Conservation (phyloP, 345 rosid genomes). For the Dovyalis caffra region DNA sequence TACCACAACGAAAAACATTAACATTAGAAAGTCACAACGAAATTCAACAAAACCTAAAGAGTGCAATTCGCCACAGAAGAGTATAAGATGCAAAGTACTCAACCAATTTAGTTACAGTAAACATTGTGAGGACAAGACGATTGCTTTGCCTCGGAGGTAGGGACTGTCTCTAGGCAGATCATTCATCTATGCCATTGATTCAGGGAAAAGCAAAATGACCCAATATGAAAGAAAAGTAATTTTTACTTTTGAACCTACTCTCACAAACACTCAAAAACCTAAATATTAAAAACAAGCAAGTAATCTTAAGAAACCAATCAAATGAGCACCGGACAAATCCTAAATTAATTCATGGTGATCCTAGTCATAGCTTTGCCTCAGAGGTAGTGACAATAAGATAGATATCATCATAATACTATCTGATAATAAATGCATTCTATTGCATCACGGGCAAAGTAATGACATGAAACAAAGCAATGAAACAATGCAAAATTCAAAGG, state of each 20-base stretch:
- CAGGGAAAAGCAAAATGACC: too few relatives aligned
- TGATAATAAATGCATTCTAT: slow-evolving; percentile 26
- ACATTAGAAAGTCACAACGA: neutral
- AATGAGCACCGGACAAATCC: neutral
- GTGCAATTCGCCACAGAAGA: too few relatives aligned
- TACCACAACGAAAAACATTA: neutral
- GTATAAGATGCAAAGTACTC: too few relatives aligned
- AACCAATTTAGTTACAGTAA: too few relatives aligned
- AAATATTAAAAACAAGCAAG: neutral
- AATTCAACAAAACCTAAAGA: neutral
- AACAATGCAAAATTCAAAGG: neutral
- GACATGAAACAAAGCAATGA: neutral
- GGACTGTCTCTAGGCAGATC: too few relatives aligned
- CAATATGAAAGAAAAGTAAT: too few relatives aligned
- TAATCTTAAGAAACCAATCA: neutral
- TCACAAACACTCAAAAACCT: neutral
- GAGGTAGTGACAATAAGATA: slow-evolving; percentile 40
- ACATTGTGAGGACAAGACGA: too few relatives aligned
- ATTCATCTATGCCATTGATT: too few relatives aligned
- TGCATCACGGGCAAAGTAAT: slow-evolving; percentile 21
- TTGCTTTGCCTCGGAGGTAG: too few relatives aligned
- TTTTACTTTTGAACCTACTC: too few relatives aligned
- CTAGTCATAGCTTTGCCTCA: slow-evolving; percentile 17
- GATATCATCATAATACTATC: slow-evolving; percentile 27
- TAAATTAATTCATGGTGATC: neutral